A percentile compares a stretch with the other conserved stretches of the same genome.
These are phyloP conservation scores for Simmondsia chinensis DNA, from an alignment of 148 eudicot species.

Conservation along the genomic window DNA sequence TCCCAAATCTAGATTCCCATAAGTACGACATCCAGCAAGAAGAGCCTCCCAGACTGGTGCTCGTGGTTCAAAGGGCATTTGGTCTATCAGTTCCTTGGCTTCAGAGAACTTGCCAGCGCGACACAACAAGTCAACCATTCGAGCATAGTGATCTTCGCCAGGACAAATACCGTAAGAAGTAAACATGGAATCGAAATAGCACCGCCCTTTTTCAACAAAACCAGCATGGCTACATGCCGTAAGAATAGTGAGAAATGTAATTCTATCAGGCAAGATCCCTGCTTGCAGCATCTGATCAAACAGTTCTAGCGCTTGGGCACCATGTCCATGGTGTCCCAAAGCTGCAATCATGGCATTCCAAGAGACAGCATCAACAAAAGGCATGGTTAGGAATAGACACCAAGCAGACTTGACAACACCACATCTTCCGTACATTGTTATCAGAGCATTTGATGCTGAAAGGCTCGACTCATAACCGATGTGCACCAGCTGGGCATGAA, in stretches of 20 bases:
- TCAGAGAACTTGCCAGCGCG: conserved; percentile 56
- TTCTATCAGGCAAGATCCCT: conserved; percentile 39
- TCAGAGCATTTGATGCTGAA: conserved; percentile 52
- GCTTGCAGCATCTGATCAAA: conserved; percentile 45
- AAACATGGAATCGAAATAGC: conserved; percentile 38
- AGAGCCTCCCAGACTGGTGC: conserved; percentile 55
- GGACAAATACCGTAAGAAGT: conserved; percentile 31
- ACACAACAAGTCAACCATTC: conserved; percentile 45
- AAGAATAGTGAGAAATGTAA: conserved; percentile 47
- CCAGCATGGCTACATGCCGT: conserved; percentile 67
- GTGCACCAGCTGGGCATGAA: conserved; percentile 40
- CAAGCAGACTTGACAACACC: conserved; percentile 41
- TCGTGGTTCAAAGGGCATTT: conserved; percentile 40
- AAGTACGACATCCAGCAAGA: conserved; percentile 44
- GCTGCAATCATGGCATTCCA: conserved; percentile 73
- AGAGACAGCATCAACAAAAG: conserved; percentile 46
- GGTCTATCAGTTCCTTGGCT: conserved; percentile 35
- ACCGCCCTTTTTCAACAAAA: conserved; percentile 39
- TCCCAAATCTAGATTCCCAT: conserved; percentile 49
- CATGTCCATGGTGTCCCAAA: conserved; percentile 53
- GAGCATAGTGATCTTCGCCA: conserved; percentile 62
- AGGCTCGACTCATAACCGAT: conserved; percentile 48
- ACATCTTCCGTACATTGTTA: conserved; percentile 64
- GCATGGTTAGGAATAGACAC: conserved; percentile 31
- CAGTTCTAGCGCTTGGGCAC: conserved; percentile 37